A percentile compares a stretch with the other conserved stretches of the same genome.
Evolutionary conservation across 257 asterid species (phyloP).

Genomic region (Ocimum tenuiflorum): DNA sequence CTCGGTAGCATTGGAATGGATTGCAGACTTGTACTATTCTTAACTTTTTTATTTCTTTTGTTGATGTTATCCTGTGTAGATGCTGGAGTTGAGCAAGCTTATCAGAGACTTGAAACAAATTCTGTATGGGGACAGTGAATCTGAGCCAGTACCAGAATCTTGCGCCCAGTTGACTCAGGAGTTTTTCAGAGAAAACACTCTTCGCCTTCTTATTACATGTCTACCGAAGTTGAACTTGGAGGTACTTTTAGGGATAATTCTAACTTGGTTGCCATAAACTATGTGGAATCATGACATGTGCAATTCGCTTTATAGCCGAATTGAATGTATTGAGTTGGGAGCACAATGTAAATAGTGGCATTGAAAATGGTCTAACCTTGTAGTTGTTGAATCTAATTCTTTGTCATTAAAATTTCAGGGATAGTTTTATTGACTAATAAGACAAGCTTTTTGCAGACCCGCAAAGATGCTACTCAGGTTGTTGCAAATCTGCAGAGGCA

Average conservation of each 20-base stretch:
- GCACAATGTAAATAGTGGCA: not conserved
- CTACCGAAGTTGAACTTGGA: slow-evolving; percentile 75
- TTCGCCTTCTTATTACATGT: slow-evolving; percentile 57
- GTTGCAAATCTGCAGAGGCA: slow-evolving; percentile 99
- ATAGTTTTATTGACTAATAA: slow-evolving; percentile 3
- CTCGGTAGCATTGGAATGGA: not conserved
- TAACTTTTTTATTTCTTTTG: not conserved
- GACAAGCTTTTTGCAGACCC: slow-evolving; percentile 53
- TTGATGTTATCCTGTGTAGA: slow-evolving; percentile 31
- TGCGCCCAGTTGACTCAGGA: slow-evolving; percentile 82
- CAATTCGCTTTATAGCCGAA: not conserved
- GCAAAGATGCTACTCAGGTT: slow-evolving; percentile 95
- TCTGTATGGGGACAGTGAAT: slow-evolving; percentile 83
- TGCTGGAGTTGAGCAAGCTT: slow-evolving; percentile 65
- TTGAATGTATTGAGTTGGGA: not conserved
- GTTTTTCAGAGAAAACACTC: slow-evolving; percentile 75
- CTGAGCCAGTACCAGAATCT: slow-evolving; percentile 82
- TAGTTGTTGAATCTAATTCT: slow-evolving; percentile 1
- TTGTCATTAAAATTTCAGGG: not conserved
- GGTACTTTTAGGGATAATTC: slow-evolving; percentile 33
- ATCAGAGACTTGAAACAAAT: slow-evolving; percentile 60
- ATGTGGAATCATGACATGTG: not conserved
- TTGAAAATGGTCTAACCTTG: not conserved
- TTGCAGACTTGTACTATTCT: not conserved
- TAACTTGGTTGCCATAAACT: not conserved